Base-by-base conservation (phyloP, 1,284 basidiomycete species). In the Malassezia cuniculi region DNA sequence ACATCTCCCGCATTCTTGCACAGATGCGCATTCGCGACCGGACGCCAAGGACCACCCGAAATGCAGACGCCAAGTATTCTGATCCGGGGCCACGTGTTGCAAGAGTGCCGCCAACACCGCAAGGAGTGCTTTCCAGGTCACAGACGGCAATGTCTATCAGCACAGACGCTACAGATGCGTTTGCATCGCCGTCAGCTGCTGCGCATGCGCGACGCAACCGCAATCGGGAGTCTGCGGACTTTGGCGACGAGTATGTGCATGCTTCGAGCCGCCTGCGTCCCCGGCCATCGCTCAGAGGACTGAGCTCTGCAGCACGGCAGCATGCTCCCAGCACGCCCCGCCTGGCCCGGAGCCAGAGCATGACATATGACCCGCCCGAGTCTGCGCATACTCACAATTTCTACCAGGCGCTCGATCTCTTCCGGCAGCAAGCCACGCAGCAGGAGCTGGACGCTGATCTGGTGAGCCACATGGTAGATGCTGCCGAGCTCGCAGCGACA, bases 1-100 rank as follows among this genome's bases (percentile, higher is more conserved):
- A 57, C n/a, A 41, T 57, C 28, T 42, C 29, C n/a, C 50, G 47
- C 27, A 48, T 57, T 12, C 41, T 53, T 20, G 53, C 55, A 27
- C 53, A 57, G 21, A 53, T 53, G 15, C 43, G 51, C 8, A 22
- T 55, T 0, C 50, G 50, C 9, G 30, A 30, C n/a, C 27, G 32
- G 21, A 16, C 32, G 22, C 39, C 43, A 30, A 27, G 39, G 3
- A 41, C 42, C 36, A 40, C 45, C 12, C 35, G 34, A n/a, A 30
- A 32, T 6, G 27, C 37, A 10, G 37, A 49, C 16, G 43, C 41
- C 41, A 47, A 52, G 34, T 52, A 46, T 21, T 47, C 44, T 24
- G n/a, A n/a, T n/a, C n/a, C n/a, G n/a, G n/a, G n/a, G n/a, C n/a
- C n/a, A n/a, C n/a, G n/a, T n/a, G n/a, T n/a, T n/a, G n/a, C n/a